These are phyloP conservation scores for Gautieria morchelliformis DNA, from an alignment of 768 basidiomycete species.

Conservation along the genomic window DNA sequence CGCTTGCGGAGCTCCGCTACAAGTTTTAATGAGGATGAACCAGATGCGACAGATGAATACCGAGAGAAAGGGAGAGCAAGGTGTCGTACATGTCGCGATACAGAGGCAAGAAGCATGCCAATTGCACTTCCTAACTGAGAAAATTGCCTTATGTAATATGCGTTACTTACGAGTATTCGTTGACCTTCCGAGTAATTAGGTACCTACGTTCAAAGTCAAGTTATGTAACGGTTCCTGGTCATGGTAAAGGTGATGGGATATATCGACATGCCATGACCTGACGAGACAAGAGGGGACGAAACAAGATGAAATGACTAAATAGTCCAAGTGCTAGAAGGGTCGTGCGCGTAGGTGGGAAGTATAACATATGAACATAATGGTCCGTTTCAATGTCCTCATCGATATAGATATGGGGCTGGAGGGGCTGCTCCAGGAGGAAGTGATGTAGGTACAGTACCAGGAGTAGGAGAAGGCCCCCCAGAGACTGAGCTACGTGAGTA, in stretches of 20 bases:
- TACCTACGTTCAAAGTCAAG: no score
- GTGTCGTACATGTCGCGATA: neutral
- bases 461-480: conserved; percentile 23
- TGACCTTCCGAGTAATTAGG: no score
- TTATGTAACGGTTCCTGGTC: no score
- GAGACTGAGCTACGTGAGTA: conserved; percentile 51
- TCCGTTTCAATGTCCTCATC: neutral
- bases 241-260: neutral
- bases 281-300: neutral
- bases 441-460: conserved; percentile 16
- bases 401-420: conserved; percentile 31
- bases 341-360: neutral
- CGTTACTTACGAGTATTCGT: no score
- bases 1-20: conserved; percentile 80
- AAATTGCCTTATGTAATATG: neutral
- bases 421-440: conserved; percentile 73
- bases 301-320: neutral
- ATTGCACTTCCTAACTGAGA: neutral
- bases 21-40: conserved; percentile 53
- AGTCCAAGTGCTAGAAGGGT: neutral
- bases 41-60: conserved; percentile 31
- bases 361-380: neutral
- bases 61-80: neutral
- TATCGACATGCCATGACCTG: neutral
- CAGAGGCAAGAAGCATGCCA: neutral